phyloP scores from a whole-genome alignment of 176 grass and related monocot genomes.

The Carex parvula region DNA sequence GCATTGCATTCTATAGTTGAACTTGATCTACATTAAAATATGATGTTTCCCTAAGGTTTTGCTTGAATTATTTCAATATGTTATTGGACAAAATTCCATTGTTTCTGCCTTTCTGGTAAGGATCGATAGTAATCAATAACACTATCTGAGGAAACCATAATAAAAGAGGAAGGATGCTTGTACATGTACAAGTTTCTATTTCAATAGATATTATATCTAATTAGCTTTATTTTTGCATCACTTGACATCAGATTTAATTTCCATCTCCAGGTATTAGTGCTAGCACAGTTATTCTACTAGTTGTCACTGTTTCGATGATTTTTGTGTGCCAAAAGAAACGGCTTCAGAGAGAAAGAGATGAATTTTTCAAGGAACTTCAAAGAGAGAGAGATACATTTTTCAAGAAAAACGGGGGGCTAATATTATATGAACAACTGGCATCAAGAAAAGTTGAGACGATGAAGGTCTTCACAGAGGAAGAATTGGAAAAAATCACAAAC shows the following conservation, averaged over 20 bases:
- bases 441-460: not conserved
- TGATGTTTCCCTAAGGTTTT: not conserved
- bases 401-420: constrained; percentile 50
- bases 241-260: not conserved
- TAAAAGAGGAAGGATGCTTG: not conserved
- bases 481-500: constrained; percentile 35
- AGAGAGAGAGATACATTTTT: constrained; percentile 37
- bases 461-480: constrained; percentile 41
- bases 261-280: constrained; percentile 31
- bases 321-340: constrained; percentile 39
- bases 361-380: no score
- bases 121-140: not conserved
- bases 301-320: constrained; percentile 15
- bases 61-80: not conserved
- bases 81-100: not conserved
- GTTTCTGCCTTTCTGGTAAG: not conserved
- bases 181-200: not conserved
- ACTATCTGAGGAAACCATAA: not conserved
- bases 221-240: not conserved
- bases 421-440: constrained; percentile 35
- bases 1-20: not conserved
- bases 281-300: constrained; percentile 16
- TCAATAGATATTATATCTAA: not conserved
- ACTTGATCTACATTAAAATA: not conserved
- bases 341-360: constrained; percentile 13